Evolutionary conservation across 2,329 filamentous ascomycete genomes (phyloP), one percentile per base, ranked within the genome.

Genomic region (Mollisiaceae sp.): DNA sequence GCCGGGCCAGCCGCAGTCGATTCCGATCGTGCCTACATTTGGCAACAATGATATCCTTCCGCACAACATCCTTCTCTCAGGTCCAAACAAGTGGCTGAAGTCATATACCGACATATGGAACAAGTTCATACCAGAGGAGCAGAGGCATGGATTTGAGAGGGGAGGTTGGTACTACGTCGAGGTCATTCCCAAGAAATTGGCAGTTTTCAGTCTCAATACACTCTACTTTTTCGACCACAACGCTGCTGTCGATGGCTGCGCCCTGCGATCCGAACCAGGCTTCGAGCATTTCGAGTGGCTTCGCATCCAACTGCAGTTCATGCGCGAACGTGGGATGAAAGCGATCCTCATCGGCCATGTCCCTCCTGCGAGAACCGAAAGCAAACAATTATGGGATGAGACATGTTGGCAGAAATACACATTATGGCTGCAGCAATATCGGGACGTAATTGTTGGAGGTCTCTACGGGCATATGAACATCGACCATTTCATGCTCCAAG

Each of bases 381-480:
- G 88, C 79, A 98, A 98, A 82, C 86, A 88, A 74, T 89, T 88
- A 67, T 99, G 95, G 95, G 93, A 97, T 71, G 94, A 98, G 82
- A 93, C 91, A 0, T 99, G 95, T 80, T 99, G 94, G 94, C 94
- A 97, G 77, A 97, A 97, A 77, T 99, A 97, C 78, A 91, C 93
- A 0, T 81, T 98, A 4, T 98, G 94, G 93, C 81, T 94, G 74
- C 86, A 88, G 71, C 93, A 96, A 77, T 99, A 93, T 78, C 91
- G 95, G 39, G 95, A 99, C 77, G 90, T 99, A 43, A 84, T 99
- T 22, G 84, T 94, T 22, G 88, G 86, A 14, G 88, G 88, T 32
- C 75, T 97, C 6, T 99, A 91, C 75, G 95, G 94, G 1, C 95
- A 99, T 77, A 98, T 99, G 95, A 99, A 99, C 75, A 91, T 97